These are phyloP conservation scores for Auricularia sp. DNA, from an alignment of 768 basidiomycete genomes.

Conservation along the genomic window DNA sequence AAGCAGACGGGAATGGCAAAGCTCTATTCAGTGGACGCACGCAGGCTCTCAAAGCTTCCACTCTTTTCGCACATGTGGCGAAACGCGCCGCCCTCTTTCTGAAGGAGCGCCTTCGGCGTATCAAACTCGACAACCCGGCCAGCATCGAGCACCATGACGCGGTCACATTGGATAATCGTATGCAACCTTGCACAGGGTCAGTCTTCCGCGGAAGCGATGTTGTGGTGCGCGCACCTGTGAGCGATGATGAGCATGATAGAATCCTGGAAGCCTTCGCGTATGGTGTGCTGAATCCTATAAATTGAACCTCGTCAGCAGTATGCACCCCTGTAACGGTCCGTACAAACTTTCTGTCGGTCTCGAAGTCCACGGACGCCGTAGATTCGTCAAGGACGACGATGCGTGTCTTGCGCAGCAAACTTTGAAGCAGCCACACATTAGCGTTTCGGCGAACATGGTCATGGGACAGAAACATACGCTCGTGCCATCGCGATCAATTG, in stretches of 20 bases:
- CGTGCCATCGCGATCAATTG: constrained; percentile 19
- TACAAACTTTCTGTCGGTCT: constrained; percentile 41
- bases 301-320: neutral
- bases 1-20: too few species aligned
- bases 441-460: neutral
- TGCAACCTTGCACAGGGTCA: constrained; percentile 11
- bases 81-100: constrained; percentile 46
- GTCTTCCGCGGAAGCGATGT: neutral
- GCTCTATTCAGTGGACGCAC: neutral
- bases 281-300: constrained; percentile 51
- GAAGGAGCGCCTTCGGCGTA: constrained; percentile 46
- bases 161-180: constrained; percentile 26
- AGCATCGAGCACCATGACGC: constrained; percentile 37
- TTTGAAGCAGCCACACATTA: neutral
- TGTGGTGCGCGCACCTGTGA: constrained; percentile 33
- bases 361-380: constrained; percentile 50
- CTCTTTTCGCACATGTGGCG: constrained; percentile 58
- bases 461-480: constrained; percentile 1
- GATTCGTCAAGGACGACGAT: constrained; percentile 66
- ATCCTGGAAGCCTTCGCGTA: constrained; percentile 58
- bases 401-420: constrained; percentile 45
- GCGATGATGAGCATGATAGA: constrained; percentile 79
- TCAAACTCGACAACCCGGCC: constrained; percentile 73
- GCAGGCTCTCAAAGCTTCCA: constrained; percentile 9
- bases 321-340: constrained; percentile 7